Evolutionary conservation across 78 protist genomes (phyloP).

Genomic region (Mantamonas sphyraenae): DNA sequence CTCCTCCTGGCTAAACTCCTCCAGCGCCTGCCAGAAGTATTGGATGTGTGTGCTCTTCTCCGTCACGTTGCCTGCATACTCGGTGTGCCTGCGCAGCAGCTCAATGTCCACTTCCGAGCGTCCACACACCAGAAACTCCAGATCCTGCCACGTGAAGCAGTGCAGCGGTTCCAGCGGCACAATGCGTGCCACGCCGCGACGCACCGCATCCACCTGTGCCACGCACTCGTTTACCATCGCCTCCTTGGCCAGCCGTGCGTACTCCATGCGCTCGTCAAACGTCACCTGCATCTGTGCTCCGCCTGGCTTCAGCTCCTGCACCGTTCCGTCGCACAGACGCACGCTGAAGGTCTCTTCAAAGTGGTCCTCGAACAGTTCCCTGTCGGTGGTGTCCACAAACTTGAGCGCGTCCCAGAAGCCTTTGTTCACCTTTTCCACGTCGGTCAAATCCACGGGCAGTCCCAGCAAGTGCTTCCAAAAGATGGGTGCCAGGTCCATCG

Average conservation of each 20-base stretch:
- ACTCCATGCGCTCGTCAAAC: background rate
- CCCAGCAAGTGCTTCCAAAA: slow-evolving; percentile 26
- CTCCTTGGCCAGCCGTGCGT: background rate
- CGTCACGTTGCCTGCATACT: background rate
- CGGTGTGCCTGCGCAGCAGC: slow-evolving; percentile 13
- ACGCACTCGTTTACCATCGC: background rate
- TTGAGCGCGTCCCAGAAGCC: too few species aligned
- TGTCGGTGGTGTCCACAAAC: background rate
- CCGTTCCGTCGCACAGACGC: background rate
- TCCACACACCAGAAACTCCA: slow-evolving; percentile 13
- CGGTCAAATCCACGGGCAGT: background rate
- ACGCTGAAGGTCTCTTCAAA: background rate
- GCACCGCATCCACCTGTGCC: background rate
- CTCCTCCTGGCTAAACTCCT: slow-evolving; percentile 19
- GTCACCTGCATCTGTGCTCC: background rate
- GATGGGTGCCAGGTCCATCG: slow-evolving; percentile 14
- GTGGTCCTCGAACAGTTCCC: background rate
- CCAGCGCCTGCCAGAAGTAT: slow-evolving; percentile 31
- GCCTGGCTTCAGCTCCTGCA: background rate
- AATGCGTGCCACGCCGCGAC: background rate
- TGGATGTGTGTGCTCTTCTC: background rate
- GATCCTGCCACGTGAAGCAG: slow-evolving; percentile 9
- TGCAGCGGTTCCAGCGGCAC: background rate
- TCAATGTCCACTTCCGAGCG: background rate
- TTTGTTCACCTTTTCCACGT: background rate